Conservation (phyloP, 495 filamentous ascomycete species). For the Tuber umbilicatum region DNA sequence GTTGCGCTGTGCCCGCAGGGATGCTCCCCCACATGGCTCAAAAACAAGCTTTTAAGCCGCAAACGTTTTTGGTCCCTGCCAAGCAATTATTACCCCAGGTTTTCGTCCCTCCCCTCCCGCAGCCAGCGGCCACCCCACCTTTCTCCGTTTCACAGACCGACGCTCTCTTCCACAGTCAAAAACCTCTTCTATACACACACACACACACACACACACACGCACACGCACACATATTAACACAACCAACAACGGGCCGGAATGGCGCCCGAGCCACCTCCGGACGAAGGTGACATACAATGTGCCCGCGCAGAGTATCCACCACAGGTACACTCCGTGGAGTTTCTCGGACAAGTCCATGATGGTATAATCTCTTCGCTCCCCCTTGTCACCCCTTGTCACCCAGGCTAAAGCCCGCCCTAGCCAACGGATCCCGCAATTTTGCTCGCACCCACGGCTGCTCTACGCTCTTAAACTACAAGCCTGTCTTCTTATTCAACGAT, state of each 20-base stretch:
- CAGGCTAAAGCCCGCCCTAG: neutral
- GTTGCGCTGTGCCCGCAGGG: no score
- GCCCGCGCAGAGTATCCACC: constrained; percentile 8
- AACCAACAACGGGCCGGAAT: neutral
- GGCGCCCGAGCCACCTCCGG: neutral
- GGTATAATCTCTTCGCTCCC: neutral
- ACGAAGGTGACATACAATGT: neutral
- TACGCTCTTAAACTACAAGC: constrained; percentile 8
- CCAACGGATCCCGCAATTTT: neutral
- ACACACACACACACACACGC: no score
- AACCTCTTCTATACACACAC: no score
- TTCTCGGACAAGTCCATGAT: constrained; percentile 12
- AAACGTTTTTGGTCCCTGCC: neutral
- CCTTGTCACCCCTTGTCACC: neutral
- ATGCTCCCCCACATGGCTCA: neutral
- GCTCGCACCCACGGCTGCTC: constrained; percentile 17
- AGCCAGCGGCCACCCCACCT: neutral
- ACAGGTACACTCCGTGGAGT: constrained; percentile 2
- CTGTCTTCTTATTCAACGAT: constrained; percentile 17
- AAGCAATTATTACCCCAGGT: neutral
- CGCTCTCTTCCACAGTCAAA: neutral
- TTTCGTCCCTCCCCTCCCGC: neutral
- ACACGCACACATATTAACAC: no score
- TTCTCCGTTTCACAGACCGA: neutral
- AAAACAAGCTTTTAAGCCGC: neutral